phyloP scores from a whole-genome alignment of 768 basidiomycete species.

The Trametes punicea region DNA sequence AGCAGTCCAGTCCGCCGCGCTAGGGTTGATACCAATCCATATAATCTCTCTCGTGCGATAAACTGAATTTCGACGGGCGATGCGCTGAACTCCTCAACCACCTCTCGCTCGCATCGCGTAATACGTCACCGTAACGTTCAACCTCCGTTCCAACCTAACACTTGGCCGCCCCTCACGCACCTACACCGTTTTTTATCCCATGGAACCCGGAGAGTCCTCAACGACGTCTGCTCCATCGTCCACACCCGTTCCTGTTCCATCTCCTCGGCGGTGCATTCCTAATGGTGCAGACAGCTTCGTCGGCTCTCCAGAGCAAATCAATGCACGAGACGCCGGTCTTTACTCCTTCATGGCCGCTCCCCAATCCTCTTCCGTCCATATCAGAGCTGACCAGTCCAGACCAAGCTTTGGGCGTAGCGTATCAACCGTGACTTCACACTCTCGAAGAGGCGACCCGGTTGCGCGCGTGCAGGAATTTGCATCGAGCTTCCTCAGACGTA shows the following conservation, averaged over 20 bases:
- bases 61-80: too few relatives aligned
- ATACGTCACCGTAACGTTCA: too few relatives aligned
- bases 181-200: not conserved
- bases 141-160: too few relatives aligned
- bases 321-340: not conserved
- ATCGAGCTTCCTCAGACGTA: conserved; percentile 3
- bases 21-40: too few relatives aligned
- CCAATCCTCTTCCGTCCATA: not conserved
- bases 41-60: too few relatives aligned
- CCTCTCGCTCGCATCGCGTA: too few relatives aligned
- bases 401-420: conserved; percentile 17
- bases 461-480: conserved; percentile 16
- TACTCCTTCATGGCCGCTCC: conserved; percentile 7
- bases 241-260: not conserved
- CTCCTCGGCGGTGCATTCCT: not conserved
- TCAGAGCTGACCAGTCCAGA: not conserved
- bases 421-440: conserved; percentile 2
- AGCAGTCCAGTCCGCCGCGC: too few relatives aligned
- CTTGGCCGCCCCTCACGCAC: too few relatives aligned
- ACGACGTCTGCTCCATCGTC: not conserved
- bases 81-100: too few relatives aligned
- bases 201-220: not conserved
- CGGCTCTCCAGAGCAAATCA: conserved; percentile 18
- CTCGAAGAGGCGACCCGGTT: conserved; percentile 1
- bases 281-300: conserved; percentile 1